phyloP scores from a whole-genome alignment of 164 flowering plant species.

The Annona squamosa region DNA sequence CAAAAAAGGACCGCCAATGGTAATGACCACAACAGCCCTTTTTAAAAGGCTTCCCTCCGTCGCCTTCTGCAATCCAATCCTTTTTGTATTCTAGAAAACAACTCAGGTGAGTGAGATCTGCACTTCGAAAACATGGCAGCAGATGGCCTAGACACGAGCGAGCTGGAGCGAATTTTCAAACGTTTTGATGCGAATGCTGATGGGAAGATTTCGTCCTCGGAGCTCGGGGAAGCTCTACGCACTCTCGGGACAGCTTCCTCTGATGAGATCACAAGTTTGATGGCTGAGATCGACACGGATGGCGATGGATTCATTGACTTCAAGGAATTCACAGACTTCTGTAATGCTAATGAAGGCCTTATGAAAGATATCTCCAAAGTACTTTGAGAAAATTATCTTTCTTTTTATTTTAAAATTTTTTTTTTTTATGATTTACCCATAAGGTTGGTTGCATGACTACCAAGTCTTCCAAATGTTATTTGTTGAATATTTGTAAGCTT shows the following conservation, averaged over 20 bases:
- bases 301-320: slow-evolving; percentile 2
- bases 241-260: neutral
- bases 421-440: no score
- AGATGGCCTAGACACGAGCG: neutral
- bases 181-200: slow-evolving; percentile 1
- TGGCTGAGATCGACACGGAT: neutral
- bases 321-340: slow-evolving; percentile 1
- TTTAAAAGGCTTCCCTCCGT: no score
- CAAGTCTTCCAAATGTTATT: no score
- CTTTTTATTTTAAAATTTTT: no score
- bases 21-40: no score
- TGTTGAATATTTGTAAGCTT: no score
- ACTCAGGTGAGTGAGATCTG: no score
- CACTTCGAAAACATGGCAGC: neutral
- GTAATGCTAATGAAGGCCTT: neutral
- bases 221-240: neutral
- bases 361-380: neutral
- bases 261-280: neutral
- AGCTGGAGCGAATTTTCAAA: neutral
- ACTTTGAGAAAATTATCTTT: neutral
- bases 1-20: no score
- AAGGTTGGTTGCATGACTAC: no score
- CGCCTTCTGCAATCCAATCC: no score
- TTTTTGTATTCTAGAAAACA: no score
- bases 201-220: neutral